Evolutionary conservation across 2,329 filamentous ascomycete genomes (phyloP), one percentile per base, ranked within the genome.

Genomic region (Rugonectria rugulosa): DNA sequence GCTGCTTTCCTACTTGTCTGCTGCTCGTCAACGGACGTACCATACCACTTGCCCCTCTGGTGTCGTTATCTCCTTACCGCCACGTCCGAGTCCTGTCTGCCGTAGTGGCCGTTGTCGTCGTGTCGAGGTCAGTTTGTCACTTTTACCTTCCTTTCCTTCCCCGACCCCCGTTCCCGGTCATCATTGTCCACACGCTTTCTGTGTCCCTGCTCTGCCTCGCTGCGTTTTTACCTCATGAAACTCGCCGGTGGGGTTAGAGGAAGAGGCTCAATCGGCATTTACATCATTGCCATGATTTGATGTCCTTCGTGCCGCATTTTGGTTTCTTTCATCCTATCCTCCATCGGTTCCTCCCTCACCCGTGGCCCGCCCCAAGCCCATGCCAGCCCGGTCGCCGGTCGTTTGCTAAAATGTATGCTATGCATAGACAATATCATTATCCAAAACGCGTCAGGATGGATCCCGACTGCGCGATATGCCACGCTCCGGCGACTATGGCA

Each of bases 381-480:
- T 59, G 51, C 43, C 56, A 57, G 60, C 56, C 59, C 55, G 53
- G 56, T 60, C 62, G 46, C 46, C 55, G 32, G 24, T 17, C 49
- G 44, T 50, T 65, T 66, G 74, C 78, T 80, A 79, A 81, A 71
- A 84, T 84, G 80, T 79, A 79, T 76, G 61, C 72, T 69, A 82
- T 76, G 77, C 76, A 72, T 69, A 82, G 76, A 77, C 76, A 78
- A 52, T 68, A 73, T 40, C 73, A 75, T 64, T 65, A 69, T 66
- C 75, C 77, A 66, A 82, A 81, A 73, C 70, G 76, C 70, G 79
- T 83, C 72, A 86, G 80, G 72, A 88, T 88, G 84, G 86, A 89
- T 67, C 86, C 86, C 37, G 84, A 88, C 73, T 89, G 87, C 73
- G 86, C 86, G 48, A 86, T 89, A 68, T 89, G 87, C 72, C 79